Percentiles rank a stretch among this genome's conserved stretches.
Evolutionary conservation across 2,329 filamentous ascomycete species (phyloP).

Genomic region (Colletotrichum coccodes): DNA sequence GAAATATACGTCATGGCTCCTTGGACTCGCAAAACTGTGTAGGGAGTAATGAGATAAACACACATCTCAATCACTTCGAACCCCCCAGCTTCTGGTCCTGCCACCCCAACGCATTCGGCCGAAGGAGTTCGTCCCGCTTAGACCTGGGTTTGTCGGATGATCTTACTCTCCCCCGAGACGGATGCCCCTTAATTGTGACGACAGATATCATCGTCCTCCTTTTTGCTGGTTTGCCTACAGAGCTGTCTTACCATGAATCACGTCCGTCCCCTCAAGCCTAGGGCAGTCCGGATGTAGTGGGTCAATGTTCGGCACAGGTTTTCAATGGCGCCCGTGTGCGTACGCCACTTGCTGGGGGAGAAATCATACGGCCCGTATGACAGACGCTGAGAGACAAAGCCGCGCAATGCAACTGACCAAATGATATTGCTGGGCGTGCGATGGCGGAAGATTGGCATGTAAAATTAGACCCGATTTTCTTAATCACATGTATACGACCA

Average conservation of each 20-base stretch:
- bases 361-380: not conserved
- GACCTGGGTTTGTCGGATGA: not conserved
- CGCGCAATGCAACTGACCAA: too few species aligned
- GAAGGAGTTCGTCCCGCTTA: not conserved
- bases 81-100: not conserved
- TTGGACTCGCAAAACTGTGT: not conserved
- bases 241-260: too few species aligned
- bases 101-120: slow-evolving; percentile 1
- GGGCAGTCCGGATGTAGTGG: not conserved
- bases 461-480: slow-evolving; percentile 1
- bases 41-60: not conserved
- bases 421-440: too few species aligned
- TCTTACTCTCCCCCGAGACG: not conserved
- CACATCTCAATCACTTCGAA: slow-evolving; percentile 20
- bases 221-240: not conserved
- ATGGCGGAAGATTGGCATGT: too few species aligned
- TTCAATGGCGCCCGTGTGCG: not conserved
- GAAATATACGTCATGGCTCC: not conserved
- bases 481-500: not conserved
- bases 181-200: not conserved
- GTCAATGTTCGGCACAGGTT: not conserved
- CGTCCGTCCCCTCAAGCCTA: too few species aligned
- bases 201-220: not conserved
- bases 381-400: not conserved
- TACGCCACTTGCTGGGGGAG: not conserved